phyloP scores from a whole-genome alignment of 2,329 filamentous ascomycete species.

The Fusarium nanum region DNA sequence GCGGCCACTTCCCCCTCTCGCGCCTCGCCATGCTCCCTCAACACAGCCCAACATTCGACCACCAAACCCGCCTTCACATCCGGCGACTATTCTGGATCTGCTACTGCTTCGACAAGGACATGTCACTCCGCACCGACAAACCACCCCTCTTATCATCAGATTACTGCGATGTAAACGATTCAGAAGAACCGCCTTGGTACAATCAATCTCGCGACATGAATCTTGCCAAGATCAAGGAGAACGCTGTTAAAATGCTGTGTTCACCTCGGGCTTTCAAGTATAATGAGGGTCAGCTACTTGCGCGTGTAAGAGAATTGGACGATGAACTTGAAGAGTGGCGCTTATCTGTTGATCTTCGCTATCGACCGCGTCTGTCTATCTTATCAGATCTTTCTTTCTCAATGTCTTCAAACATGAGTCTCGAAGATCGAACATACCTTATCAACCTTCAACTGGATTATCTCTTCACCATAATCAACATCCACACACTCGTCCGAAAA shows the following conservation, averaged over 20 bases:
- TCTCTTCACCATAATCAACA: conserved; percentile 37
- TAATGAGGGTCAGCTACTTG: conserved; percentile 42
- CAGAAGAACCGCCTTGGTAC: conserved; percentile 9
- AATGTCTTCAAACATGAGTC: conserved; percentile 3
- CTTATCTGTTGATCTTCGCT: conserved; percentile 38
- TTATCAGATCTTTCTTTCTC: conserved; percentile 14
- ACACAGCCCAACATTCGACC: conserved; percentile 23
- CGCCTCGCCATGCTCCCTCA: conserved; percentile 19
- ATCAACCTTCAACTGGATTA: conserved; percentile 35
- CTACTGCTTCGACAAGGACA: conserved; percentile 24
- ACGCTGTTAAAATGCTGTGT: conserved; percentile 23
- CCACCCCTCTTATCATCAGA: conserved; percentile 21
- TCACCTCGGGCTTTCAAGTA: conserved; percentile 29
- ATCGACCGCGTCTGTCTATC: conserved; percentile 30
- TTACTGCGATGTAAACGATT: conserved; percentile 24
- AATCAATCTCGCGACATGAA: conserved; percentile 26
- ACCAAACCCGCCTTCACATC: conserved; percentile 9
- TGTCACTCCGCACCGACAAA: conserved; percentile 14
- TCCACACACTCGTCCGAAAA: conserved; percentile 33
- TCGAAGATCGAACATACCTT: conserved; percentile 25
- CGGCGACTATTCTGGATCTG: conserved; percentile 25
- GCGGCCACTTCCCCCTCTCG: conserved; percentile 20
- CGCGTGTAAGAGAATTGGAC: conserved; percentile 46
- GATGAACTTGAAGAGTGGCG: conserved; percentile 51
- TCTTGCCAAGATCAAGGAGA: conserved; percentile 33